Evolutionary conservation across 2,329 filamentous ascomycete genomes (phyloP).

Genomic region (Ophiocordyceps australis): DNA sequence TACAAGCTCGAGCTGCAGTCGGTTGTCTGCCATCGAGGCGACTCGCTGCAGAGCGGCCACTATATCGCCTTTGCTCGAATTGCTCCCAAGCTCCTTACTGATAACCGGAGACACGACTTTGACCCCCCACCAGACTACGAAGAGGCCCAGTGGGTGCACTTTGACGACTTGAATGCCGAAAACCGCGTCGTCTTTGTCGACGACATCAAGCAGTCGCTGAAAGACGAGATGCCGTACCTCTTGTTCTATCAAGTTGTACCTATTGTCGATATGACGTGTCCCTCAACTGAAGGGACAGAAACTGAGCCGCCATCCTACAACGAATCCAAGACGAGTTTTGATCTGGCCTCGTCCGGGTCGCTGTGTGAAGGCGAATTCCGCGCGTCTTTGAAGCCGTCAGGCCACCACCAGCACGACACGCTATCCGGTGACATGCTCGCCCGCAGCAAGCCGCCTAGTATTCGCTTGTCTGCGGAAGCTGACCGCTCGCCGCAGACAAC

Average conservation of each 20-base stretch:
- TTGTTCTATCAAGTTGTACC: conserved; percentile 92
- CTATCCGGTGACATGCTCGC: conserved; percentile 6
- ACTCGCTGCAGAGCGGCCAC: conserved; percentile 73
- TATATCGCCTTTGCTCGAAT: conserved; percentile 77
- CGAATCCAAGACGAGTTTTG: conserved; percentile 25
- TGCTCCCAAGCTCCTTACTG: conserved; percentile 40
- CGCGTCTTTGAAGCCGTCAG: neutral
- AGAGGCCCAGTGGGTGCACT: conserved; percentile 70
- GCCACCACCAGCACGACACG: conserved; percentile 8
- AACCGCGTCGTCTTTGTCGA: conserved; percentile 60
- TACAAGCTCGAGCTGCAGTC: conserved; percentile 89
- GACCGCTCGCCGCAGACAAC: conserved; percentile 30
- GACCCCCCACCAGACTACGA: conserved; percentile 47
- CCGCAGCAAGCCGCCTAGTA: conserved; percentile 23
- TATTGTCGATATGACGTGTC: conserved; percentile 48
- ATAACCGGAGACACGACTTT: conserved; percentile 34
- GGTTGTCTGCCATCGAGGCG: conserved; percentile 79
- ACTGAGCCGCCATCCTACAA: conserved; percentile 40
- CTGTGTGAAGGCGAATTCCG: conserved; percentile 4
- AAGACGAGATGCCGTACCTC: conserved; percentile 81
- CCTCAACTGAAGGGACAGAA: conserved; percentile 26
- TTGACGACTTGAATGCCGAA: conserved; percentile 62
- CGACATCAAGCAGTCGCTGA: conserved; percentile 57
- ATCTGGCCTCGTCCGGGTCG: conserved; percentile 8
- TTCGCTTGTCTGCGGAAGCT: conserved; percentile 36